Evolutionary conservation across 345 rosid species (phyloP).

Genomic region (Raphanus raphanistrum): DNA sequence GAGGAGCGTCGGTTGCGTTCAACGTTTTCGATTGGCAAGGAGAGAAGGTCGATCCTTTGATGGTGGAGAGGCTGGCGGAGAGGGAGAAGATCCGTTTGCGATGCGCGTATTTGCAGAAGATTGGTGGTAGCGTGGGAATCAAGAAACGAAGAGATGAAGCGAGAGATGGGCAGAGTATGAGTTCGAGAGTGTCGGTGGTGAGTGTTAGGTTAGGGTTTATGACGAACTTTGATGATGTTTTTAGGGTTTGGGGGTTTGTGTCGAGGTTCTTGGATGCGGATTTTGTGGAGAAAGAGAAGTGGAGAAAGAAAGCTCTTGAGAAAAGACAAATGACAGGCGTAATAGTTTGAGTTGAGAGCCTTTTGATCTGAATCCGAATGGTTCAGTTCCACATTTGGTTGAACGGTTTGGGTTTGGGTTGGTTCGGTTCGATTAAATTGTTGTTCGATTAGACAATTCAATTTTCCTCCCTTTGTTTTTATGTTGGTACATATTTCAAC

Average conservation of each 20-base stretch:
- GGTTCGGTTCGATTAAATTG: neutral
- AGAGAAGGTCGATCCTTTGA: constrained; percentile 58
- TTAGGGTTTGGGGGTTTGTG: constrained; percentile 76
- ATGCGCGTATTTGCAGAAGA: constrained; percentile 49
- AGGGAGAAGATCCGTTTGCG: constrained; percentile 59
- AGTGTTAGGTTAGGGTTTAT: constrained; percentile 63
- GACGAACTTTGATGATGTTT: constrained; percentile 76
- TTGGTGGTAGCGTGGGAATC: constrained; percentile 44
- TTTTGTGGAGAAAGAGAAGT: constrained; percentile 86
- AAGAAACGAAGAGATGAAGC: constrained; percentile 23
- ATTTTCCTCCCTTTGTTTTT: neutral
- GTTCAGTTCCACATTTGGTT: neutral
- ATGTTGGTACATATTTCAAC: constrained; percentile 8
- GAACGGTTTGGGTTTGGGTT: constrained; percentile 7
- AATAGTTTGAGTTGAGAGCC: neutral
- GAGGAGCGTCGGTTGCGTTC: constrained; percentile 71
- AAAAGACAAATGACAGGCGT: neutral
- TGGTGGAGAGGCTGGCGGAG: constrained; percentile 79
- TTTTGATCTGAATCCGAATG: neutral
- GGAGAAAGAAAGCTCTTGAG: constrained; percentile 79
- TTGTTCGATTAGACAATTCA: constrained; percentile 4
- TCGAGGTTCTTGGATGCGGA: constrained; percentile 87
- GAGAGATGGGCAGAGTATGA: neutral
- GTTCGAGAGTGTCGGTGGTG: constrained; percentile 49
- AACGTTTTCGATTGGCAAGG: constrained; percentile 92